Base-by-base conservation (phyloP, 495 filamentous ascomycete genomes). In the Aspergillus baeticus region DNA sequence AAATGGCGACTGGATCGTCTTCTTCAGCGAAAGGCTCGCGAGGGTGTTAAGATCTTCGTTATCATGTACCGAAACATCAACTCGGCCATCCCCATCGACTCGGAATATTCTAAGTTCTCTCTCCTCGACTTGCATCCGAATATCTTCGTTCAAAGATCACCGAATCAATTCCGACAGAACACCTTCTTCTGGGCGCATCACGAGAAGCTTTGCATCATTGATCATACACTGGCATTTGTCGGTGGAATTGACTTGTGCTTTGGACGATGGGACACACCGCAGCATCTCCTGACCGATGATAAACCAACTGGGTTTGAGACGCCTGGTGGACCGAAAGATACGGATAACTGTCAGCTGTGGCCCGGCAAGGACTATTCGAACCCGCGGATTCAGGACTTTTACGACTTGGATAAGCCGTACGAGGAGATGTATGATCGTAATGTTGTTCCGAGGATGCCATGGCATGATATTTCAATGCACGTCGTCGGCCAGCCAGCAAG, bases 111-210 rank as follows among this genome's bases (percentile, higher is more conserved):
- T 18, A 99, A 99, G 63, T 97, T 95, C 75, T 96, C 92, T 3
- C 83, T 99, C 37, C 86, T 99, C 18, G 95, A 98, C 62, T 80
- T 99, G 11, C 92, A 97, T 63, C 91, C 91, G 8, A 99, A 99
- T 64, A 82, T 99, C 56, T 95, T 96, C 64, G 92, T 99, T 8
- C 90, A 98, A 63, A 81, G 94, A 62, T 96, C 92, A 2, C 94
- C 94, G 1, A 97, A 99, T 61, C 94, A 99, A 68, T 91, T 96
- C 69, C 87, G 94, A 55, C 96, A 99, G 74, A 96, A 96, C 57
- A 96, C 95, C n/a, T 99, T 99, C 74, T 99, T 98, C 76, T 99
- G 94, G 82, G 94, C 94, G 21, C 94, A 99, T 66, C 94, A 99
- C 68, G 94, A 99, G 69, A 99, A 99, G 66, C 81, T 99, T 10